Evolutionary conservation across 2,329 filamentous ascomycete species (phyloP), one percentile per base, ranked within the genome.

Genomic region (Aspergillus phoenicis): DNA sequence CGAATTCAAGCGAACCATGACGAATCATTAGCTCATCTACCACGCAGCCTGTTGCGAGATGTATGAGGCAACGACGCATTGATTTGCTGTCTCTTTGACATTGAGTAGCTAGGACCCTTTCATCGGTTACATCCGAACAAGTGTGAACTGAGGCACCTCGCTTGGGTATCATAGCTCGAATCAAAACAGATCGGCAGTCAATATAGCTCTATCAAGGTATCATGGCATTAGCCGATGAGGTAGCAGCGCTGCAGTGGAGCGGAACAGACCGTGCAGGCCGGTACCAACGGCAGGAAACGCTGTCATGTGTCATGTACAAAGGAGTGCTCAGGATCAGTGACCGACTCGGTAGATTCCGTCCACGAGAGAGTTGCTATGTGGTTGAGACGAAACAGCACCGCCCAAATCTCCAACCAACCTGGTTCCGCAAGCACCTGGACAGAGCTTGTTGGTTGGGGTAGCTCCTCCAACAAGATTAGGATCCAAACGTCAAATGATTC

Each of bases 401-500:
- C 45, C 45, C 47, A 28, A 28, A 5, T 30, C 26, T 17, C 24
- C 26, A 51, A 33, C 26, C 47, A 10, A 30, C 47, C 47, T 51
- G 47, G 47, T 30, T 30, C 24, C 28, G 47, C 47, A 51, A 51
- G 47, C 24, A 30, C 47, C 26, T 51, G 47, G 28, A 51, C 47
- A 30, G 47, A 51, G 47, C 47, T 30, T 51, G 47, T 51, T 51
- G 26, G 47, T 51, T 51, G 47, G 47, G 26, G 28, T 30, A 51
- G 26, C 13, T 17, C 26, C n/a, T 30, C 47, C 47, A 51, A 51
- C 47, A 30, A 11, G 28, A 51, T 51, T 17, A n/a, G 47, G 26
- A n/a, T 30, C 8, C 11, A 51, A 51, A 51, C 47, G 47, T 28
- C 24, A 51, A 30, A 51, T 51, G 26, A 51, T 51, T 51, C 47